Base-by-base conservation (phyloP, 495 filamentous ascomycete species). In the Aspergillus egyptiacus region DNA sequence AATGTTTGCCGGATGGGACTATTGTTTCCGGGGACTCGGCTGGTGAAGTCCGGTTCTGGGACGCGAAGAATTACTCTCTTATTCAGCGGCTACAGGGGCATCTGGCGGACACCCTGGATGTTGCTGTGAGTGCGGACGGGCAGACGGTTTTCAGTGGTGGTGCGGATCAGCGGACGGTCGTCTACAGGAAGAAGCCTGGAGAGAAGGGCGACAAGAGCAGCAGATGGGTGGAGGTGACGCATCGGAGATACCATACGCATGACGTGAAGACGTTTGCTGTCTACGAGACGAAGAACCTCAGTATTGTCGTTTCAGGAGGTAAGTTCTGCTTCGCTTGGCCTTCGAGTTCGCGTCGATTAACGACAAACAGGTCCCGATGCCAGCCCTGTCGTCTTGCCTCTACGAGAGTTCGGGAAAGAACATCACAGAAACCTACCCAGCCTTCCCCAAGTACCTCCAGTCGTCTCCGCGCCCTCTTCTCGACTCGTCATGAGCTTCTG, bases 201-300 rank as follows among this genome's bases (percentile, higher is more conserved):
- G 77, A 78, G 37, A 76, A 74, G 50, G 72, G 76, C 31, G 77
- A 79, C 41, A 77, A 81, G 40, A 70, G 69, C 24, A 63, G 63
- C 50, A 75, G 86, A 60, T 97, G 94, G 94, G 82, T 79, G 10
- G 89, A 93, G 67, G 69, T 87, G n/a, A 82, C 79, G 54, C 88
- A 95, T 56, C 72, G 83, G 48, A 75, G 89, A 59, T 86, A 87
- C 59, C 94, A 99, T 59, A 77, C 76, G 11, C 89, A 96, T 61
- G 93, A 99, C 72, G 89, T 97, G 53, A 96, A 96, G 68, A 80
- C 91, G 11, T 88, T 99, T 79, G 89, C 90, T 39, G 81, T 86
- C 13, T 97, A 88, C 45, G 91, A 96, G 64, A 82, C 83, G 14
- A 85, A 79, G 45, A 78, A 78, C 32, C 78, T 96, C 60, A 96